A percentile compares a stretch with the other conserved stretches of the same genome.
These are phyloP conservation scores for Helianthus tuberosus DNA, from an alignment of 129 eudicot genomes.

Conservation along the genomic window DNA sequence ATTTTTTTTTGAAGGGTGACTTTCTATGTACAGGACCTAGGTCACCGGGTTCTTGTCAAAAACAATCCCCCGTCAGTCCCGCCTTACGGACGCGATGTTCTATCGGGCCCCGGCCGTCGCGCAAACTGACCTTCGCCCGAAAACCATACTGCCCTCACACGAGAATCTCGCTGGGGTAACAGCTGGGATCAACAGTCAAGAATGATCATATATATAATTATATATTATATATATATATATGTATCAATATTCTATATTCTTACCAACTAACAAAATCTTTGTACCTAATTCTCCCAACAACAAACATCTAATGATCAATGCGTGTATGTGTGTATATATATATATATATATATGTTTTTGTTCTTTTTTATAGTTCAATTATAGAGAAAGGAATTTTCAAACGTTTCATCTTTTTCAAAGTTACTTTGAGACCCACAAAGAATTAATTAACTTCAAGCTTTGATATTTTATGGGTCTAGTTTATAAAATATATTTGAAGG, in stretches of 20 bases:
- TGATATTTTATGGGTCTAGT: not conserved
- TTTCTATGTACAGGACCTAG: no score
- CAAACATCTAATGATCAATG: constrained; percentile 26
- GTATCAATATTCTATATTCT: constrained; percentile 27
- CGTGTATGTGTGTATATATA: not conserved
- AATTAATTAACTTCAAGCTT: not conserved
- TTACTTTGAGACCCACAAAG: constrained; percentile 1
- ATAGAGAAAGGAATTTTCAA: not conserved
- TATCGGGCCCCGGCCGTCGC: no score
- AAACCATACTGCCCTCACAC: no score
- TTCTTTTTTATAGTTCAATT: constrained; percentile 3
- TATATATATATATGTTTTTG: constrained; percentile 16
- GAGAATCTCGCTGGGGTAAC: no score
- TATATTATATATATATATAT: no score
- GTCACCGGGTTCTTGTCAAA: no score
- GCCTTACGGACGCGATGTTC: no score
- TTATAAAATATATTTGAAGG: not conserved
- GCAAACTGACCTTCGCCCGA: no score
- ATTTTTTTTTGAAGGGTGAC: no score
- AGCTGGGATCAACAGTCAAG: constrained; percentile 10
- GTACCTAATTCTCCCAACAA: constrained; percentile 37
- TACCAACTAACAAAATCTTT: constrained; percentile 42
- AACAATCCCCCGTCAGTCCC: no score
- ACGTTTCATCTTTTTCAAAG: not conserved
- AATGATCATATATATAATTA: not conserved